Conservation (phyloP, 2,329 filamentous ascomycete species). For the Furcasterigmium furcatum region DNA sequence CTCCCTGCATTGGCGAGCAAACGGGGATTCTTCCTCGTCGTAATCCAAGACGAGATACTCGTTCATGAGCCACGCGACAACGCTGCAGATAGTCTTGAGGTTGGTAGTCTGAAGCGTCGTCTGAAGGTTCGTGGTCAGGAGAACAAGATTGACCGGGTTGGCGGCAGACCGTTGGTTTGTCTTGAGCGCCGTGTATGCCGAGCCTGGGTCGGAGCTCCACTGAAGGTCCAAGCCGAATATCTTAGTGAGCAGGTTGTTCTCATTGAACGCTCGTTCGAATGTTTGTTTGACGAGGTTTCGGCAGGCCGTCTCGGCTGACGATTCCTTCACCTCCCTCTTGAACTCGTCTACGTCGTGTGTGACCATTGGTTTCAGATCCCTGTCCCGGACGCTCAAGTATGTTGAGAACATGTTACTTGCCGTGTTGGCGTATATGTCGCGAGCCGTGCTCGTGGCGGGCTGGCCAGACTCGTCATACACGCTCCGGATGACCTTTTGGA, state of each 20-base stretch:
- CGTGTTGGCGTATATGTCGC: conserved; percentile 51
- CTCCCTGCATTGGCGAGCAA: conserved; percentile 50
- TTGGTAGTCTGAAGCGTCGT: conserved; percentile 42
- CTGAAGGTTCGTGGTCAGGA: conserved; percentile 48
- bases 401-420: conserved; percentile 52
- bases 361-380: conserved; percentile 47
- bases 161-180: conserved; percentile 46
- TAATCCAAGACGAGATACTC: conserved; percentile 55
- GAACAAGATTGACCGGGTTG: conserved; percentile 51
- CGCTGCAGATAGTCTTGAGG: conserved; percentile 48
- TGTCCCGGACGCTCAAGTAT: conserved; percentile 50
- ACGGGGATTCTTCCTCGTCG: conserved; percentile 53
- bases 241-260: conserved; percentile 48
- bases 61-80: conserved; percentile 55
- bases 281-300: conserved; percentile 58
- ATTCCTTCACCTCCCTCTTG: conserved; percentile 45
- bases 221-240: conserved; percentile 55
- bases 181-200: conserved; percentile 49
- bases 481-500: conserved; percentile 47
- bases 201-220: conserved; percentile 45
- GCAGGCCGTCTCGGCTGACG: conserved; percentile 50
- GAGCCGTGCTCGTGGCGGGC: conserved; percentile 37
- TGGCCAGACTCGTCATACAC: conserved; percentile 52
- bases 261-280: conserved; percentile 55
- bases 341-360: conserved; percentile 54